phyloP scores from a whole-genome alignment of 2,329 filamentous ascomycete genomes.

The Pestalotiopsis fici region DNA sequence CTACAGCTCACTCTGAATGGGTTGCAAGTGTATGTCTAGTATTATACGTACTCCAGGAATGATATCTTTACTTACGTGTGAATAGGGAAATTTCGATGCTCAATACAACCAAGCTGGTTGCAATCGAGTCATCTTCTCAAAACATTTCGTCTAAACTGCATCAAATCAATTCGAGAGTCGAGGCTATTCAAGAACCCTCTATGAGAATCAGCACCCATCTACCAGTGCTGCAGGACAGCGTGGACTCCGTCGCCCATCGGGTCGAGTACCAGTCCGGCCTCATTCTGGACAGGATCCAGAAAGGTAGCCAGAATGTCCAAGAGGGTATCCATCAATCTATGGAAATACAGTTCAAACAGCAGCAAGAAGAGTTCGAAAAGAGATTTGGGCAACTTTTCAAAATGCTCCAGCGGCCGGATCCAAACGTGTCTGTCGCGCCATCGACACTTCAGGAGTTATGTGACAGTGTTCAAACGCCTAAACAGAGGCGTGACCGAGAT shows the following conservation, averaged over 20 bases:
- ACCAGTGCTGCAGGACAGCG: background rate
- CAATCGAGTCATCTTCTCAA: background rate
- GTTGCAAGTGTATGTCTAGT: background rate
- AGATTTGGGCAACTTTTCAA: background rate
- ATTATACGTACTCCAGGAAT: background rate
- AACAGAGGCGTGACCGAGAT: background rate
- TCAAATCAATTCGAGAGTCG: constrained; percentile 4
- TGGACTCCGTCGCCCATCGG: background rate
- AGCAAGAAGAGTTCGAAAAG: background rate
- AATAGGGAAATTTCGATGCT: background rate
- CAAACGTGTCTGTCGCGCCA: background rate
- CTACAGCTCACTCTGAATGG: constrained; percentile 5
- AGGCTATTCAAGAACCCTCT: background rate
- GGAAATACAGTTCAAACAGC: background rate
- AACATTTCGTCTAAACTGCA: background rate
- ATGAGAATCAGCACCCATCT: background rate
- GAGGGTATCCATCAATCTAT: background rate
- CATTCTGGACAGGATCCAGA: background rate
- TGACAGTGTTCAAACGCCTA: background rate
- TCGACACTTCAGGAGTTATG: constrained; percentile 3
- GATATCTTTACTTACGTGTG: background rate
- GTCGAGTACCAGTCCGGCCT: background rate
- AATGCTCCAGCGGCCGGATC: background rate
- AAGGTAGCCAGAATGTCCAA: background rate
- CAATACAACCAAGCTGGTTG: background rate